Base-by-base conservation (phyloP, 2,329 filamentous ascomycete genomes). In the Fusarium sp. region DNA sequence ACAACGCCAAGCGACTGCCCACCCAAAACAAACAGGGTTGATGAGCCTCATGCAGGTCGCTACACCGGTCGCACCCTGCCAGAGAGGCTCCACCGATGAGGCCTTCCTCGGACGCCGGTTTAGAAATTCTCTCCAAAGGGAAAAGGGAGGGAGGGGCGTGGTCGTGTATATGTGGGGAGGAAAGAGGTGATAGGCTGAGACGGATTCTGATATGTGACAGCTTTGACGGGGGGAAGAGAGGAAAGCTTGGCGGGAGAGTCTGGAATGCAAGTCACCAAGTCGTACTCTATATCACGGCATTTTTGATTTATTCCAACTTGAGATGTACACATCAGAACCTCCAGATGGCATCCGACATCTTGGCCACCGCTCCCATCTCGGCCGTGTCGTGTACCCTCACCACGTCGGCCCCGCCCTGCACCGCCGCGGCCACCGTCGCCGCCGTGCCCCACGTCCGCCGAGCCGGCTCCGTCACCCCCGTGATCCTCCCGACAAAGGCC, bases 331-430 rank as follows among this genome's bases (percentile, higher is more conserved):
- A 4, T 25, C 4, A 29, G 16, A 63, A 45, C 50, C 94, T 88
- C 90, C 94, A 97, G 64, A 98, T 95, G n/a, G 95, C 95, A 88
- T 98, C 96, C 10, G 94, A 91, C 92, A 98, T 96, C 80, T 89
- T 93, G 2, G 91, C 91, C 35, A 98, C 95, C 83, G 95, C 89
- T 45, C 84, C 87, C 96, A 98, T 98, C 85, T 97, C 94, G 65
- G 86, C 84, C 16, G 95, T 93, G 85, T 98, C 96, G 84, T 99
- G 97, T 47, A 99, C 95, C 61, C 97, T 88, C 54, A 98, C 92
- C 68, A 99, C 91, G 85, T 98, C 95, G 27, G 95, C 95, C 4
- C 97, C 97, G 8, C 94, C 94, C 70, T 93, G 91, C 33, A 99
- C 89, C 54, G 95, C 94, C 8, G 95, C 95, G 4, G 94, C 92